Conservation (phyloP, 2,329 filamentous ascomycete genomes). For the Dryadomyces quercus-mongolicae region DNA sequence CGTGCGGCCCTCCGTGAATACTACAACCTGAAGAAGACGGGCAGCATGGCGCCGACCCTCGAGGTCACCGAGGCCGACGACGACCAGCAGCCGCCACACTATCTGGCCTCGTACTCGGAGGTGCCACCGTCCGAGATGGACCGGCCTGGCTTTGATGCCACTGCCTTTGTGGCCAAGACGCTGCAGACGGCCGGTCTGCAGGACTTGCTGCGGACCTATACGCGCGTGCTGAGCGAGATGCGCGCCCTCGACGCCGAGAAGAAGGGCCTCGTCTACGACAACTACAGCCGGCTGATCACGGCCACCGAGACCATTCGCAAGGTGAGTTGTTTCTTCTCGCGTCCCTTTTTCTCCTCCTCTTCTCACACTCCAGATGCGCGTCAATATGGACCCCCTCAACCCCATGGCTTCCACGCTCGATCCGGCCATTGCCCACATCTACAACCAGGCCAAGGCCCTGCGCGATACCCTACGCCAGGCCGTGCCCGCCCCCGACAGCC, state of each 20-base stretch:
- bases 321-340: conserved; percentile 21
- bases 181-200: conserved; percentile 52
- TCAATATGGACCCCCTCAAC: conserved; percentile 68
- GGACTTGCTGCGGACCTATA: conserved; percentile 59
- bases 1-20: conserved; percentile 85
- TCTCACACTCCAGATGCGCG: conserved; percentile 46
- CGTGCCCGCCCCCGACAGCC: conserved; percentile 33
- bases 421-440: conserved; percentile 64
- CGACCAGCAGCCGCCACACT: conserved; percentile 3
- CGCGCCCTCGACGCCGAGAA: conserved; percentile 86
- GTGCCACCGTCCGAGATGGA: conserved; percentile 63
- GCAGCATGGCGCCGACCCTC: conserved; percentile 23
- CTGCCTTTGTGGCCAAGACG: conserved; percentile 52
- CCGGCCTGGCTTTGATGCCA: conserved; percentile 55
- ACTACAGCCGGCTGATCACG: conserved; percentile 93
- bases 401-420: conserved; percentile 62
- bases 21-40: conserved; percentile 62
- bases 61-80: conserved; percentile 28
- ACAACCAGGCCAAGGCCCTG: conserved; percentile 45
- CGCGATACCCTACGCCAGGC: conserved; percentile 35
- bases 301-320: conserved; percentile 92
- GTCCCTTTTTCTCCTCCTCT: background rate
- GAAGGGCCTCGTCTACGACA: conserved; percentile 95
- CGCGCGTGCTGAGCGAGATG: conserved; percentile 66
- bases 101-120: conserved; percentile 28